Evolutionary conservation across 2,329 filamentous ascomycete genomes (phyloP), one percentile per base, ranked within the genome.

Genomic region (Colletotrichum sp.): DNA sequence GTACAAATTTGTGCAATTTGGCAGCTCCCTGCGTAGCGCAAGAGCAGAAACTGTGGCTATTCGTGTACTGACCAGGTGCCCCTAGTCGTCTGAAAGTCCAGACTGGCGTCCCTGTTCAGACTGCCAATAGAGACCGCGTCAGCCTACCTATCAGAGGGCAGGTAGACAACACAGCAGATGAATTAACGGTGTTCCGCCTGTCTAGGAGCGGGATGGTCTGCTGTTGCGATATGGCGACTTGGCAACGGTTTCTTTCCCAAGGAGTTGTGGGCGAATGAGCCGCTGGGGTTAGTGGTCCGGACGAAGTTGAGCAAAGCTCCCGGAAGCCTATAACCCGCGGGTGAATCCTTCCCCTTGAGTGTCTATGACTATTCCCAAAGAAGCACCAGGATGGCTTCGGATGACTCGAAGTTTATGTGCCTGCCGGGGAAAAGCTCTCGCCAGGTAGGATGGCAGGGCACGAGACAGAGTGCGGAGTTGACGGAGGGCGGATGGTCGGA

Each of bases 11-110:
- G 57, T 32, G 68, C 68, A 63, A 63, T 52, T 52, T 72, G 25
- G 30, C 55, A 68, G 39, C 32, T 61, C 64, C 73, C 44, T 65
- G 64, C 57, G 70, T 69, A 69, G 74, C 49, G 70, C 70, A 69
- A 59, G 55, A 69, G 29, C 25, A 30, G 74, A 65, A 61, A 44
- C 39, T 61, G 70, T 73, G 73, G 59, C 73, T 59, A 68, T 76
- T 65, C 32, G 25, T 30, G 70, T 36, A 65, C 44, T 69, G 59
- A 52, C 64, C 70, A 65, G 70, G 70, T 69, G 74, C 22, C 70
- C 73, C 64, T 69, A 65, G 73, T 76, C 64, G 70, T 73, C 64
- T 59, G 25, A 49, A 73, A 30, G 73, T 55, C 70, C 36, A 64
- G 57, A 65, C 44, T 61, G 32, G n/a, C 30, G 62, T 73, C 57